Percentiles rank a stretch among this genome's conserved stretches.
phyloP scores from a whole-genome alignment of 768 basidiomycete genomes.

The Baorangia bicolor region DNA sequence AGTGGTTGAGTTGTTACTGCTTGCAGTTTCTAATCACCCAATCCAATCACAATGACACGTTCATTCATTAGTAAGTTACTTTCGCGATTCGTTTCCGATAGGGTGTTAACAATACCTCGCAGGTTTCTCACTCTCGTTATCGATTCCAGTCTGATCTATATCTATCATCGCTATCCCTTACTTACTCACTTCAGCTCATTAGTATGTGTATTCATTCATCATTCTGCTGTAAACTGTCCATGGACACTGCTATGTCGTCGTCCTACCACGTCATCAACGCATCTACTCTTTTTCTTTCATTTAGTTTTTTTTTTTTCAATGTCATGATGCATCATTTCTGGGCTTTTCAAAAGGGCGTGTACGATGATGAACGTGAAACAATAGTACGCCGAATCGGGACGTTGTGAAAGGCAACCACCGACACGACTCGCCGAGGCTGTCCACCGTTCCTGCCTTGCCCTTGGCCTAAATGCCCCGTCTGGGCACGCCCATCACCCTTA shows the following conservation, averaged over 20 bases:
- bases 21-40: conserved; percentile 43
- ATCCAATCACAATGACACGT: conserved; percentile 22
- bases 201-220: conserved; percentile 32
- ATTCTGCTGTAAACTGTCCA: conserved; percentile 24
- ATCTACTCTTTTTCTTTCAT: conserved; percentile 10
- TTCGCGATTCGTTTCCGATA: background rate
- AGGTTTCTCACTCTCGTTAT: conserved; percentile 24
- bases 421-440: conserved; percentile 22
- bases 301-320: conserved; percentile 15
- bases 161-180: conserved; percentile 28
- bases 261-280: conserved; percentile 24
- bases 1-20: conserved; percentile 65
- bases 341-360: background rate
- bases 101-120: conserved; percentile 11
- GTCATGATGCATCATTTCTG: conserved; percentile 16
- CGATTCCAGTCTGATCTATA: conserved; percentile 22
- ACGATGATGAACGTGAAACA: background rate
- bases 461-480: conserved; percentile 28
- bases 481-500: conserved; percentile 17
- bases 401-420: background rate
- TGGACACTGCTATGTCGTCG: conserved; percentile 28
- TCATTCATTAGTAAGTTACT: conserved; percentile 24
- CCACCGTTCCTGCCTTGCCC: conserved; percentile 13
- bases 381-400: conserved; percentile 4
- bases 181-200: conserved; percentile 26